Conservation (phyloP, 768 basidiomycete genomes). For the Collybia sp. region DNA sequence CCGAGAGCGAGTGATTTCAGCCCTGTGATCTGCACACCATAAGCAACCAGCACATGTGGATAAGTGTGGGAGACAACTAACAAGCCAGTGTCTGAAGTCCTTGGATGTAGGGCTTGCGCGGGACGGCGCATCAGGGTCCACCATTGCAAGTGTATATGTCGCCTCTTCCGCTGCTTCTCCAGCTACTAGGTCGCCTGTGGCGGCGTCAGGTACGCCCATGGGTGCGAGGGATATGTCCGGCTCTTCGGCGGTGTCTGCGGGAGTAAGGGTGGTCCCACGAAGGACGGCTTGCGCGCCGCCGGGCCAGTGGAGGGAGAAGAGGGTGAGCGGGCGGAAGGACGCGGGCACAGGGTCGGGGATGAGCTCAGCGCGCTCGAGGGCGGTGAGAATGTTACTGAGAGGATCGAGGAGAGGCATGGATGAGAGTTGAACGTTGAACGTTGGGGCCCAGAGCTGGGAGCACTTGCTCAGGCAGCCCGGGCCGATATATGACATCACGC, state of each 20-base stretch:
- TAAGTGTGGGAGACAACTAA: slow-evolving; percentile 17
- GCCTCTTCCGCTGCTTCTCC: slow-evolving; percentile 12
- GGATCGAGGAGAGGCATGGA: slow-evolving; percentile 18
- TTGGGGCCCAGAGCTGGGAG: not conserved
- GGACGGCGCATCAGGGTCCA: slow-evolving; percentile 57
- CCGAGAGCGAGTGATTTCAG: slow-evolving; percentile 20
- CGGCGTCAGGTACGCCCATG: slow-evolving; percentile 25
- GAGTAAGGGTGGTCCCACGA: slow-evolving; percentile 21
- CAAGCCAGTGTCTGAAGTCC: slow-evolving; percentile 56
- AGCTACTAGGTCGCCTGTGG: not conserved
- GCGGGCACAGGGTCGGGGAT: slow-evolving; percentile 43
- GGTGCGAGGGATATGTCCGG: slow-evolving; percentile 45
- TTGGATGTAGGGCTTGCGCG: slow-evolving; percentile 41
- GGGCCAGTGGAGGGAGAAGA: slow-evolving; percentile 41
- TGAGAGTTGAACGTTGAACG: not conserved
- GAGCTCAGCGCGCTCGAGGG: slow-evolving; percentile 31
- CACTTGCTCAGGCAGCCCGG: not conserved
- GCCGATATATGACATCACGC: too few relatives aligned
- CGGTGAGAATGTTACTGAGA: slow-evolving; percentile 23
- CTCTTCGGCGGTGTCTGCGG: slow-evolving; percentile 38
- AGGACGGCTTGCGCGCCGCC: slow-evolving; percentile 28
- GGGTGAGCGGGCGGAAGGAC: slow-evolving; percentile 30
- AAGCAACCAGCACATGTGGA: slow-evolving; percentile 4
- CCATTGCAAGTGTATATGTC: slow-evolving; percentile 51
- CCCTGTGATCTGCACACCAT: slow-evolving; percentile 26